A percentile compares a stretch with the other conserved stretches of the same genome.
These are phyloP conservation scores for Stemphylium lycopersici DNA, from an alignment of 2,329 filamentous ascomycete genomes.

Conservation along the genomic window DNA sequence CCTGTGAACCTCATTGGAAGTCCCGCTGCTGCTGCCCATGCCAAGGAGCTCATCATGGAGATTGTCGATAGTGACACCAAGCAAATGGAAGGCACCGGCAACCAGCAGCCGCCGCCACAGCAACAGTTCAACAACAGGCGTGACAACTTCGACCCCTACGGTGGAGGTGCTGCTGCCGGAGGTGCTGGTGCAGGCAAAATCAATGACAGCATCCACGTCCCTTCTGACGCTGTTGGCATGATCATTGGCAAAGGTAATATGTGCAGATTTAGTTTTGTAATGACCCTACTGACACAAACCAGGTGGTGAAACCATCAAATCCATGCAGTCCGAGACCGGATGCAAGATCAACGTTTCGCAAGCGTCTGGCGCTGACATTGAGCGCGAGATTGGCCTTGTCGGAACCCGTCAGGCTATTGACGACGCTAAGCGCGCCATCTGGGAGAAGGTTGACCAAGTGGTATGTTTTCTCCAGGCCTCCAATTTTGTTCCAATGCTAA, in stretches of 20 bases:
- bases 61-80: slow-evolving; percentile 89
- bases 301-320: slow-evolving; percentile 89
- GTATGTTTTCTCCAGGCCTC: slow-evolving; percentile 58
- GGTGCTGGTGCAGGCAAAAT: slow-evolving; percentile 60
- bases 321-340: slow-evolving; percentile 85
- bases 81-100: slow-evolving; percentile 46
- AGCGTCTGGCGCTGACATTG: slow-evolving; percentile 76
- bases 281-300: slow-evolving; percentile 21
- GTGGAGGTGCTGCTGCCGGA: slow-evolving; percentile 46
- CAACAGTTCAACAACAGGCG: slow-evolving; percentile 38
- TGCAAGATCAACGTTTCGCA: slow-evolving; percentile 96
- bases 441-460: slow-evolving; percentile 90
- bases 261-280: not conserved
- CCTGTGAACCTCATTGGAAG: slow-evolving; percentile 90
- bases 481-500: slow-evolving; percentile 19
- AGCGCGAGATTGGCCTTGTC: slow-evolving; percentile 86
- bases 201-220: slow-evolving; percentile 82
- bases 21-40: slow-evolving; percentile 72
- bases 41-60: slow-evolving; percentile 88
- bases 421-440: slow-evolving; percentile 81
- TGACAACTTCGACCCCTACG: slow-evolving; percentile 48
- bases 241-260: slow-evolving; percentile 81
- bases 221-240: slow-evolving; percentile 92
- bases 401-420: slow-evolving; percentile 78
- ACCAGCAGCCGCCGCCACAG: slow-evolving; percentile 21